phyloP scores from a whole-genome alignment of 192 early-diverging fungal species.

The Coemansia sp. region DNA sequence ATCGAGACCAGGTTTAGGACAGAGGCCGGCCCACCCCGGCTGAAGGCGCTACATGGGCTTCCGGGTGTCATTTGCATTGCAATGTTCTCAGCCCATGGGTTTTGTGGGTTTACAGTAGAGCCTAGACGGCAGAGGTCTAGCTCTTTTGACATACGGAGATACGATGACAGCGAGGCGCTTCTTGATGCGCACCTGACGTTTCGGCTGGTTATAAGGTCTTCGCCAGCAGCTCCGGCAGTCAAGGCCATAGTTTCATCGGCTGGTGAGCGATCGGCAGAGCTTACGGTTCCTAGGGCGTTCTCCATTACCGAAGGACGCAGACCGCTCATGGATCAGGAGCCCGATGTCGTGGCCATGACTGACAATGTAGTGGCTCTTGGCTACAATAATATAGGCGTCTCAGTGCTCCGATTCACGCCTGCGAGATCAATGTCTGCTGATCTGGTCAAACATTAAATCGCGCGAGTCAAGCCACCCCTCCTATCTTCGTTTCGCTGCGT shows the following conservation, averaged over 20 bases:
- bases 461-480: not conserved
- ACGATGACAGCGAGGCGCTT: not conserved
- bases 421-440: not conserved
- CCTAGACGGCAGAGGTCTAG: not conserved
- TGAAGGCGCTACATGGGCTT: not conserved
- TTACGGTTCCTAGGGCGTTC: not conserved
- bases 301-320: not conserved
- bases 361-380: slow-evolving; percentile 6
- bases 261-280: not conserved
- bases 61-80: not conserved
- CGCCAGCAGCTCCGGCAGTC: not conserved
- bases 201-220: not conserved
- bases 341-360: slow-evolving; percentile 3
- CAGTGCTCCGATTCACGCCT: not conserved
- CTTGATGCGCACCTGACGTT: not conserved
- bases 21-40: not conserved
- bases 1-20: slow-evolving; percentile 1
- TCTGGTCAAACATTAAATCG: not conserved
- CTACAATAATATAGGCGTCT: not conserved
- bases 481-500: not conserved
- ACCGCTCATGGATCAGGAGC: not conserved
- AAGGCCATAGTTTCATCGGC: not conserved
- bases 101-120: not conserved
- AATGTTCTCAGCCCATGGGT: slow-evolving; percentile 1
- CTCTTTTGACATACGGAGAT: slow-evolving; percentile 1